These are phyloP conservation scores for Pyrenochaeta sp. DNA, from an alignment of 2,329 filamentous ascomycete species.

Conservation along the genomic window DNA sequence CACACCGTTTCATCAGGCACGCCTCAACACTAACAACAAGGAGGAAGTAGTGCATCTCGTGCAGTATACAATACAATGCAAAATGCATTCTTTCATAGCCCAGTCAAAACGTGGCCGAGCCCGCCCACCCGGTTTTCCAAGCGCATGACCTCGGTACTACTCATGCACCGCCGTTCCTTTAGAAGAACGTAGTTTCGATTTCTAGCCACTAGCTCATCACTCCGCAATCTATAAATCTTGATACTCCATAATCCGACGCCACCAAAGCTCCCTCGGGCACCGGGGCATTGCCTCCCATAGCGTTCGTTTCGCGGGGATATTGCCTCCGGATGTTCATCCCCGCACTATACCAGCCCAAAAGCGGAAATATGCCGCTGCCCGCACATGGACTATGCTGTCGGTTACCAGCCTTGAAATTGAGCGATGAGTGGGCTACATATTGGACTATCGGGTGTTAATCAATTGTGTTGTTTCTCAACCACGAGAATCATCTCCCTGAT, in stretches of 20 bases:
- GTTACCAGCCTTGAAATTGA: slow-evolving; percentile 21
- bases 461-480: slow-evolving; percentile 6
- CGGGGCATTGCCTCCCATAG: slow-evolving; percentile 15
- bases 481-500: slow-evolving; percentile 8
- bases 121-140: neutral
- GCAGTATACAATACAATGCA: neutral
- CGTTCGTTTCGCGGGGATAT: slow-evolving; percentile 24
- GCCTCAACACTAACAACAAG: too few relatives aligned
- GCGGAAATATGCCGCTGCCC: slow-evolving; percentile 38
- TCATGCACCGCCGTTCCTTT: neutral
- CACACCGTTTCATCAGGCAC: too few relatives aligned
- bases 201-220: neutral
- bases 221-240: neutral
- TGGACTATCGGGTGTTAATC: slow-evolving; percentile 22
- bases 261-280: slow-evolving; percentile 5
- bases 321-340: slow-evolving; percentile 21
- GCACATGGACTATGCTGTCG: slow-evolving; percentile 17
- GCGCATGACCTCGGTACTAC: neutral
- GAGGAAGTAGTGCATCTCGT: too few relatives aligned
- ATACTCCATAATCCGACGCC: neutral
- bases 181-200: neutral
- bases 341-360: slow-evolving; percentile 31
- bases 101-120: neutral
- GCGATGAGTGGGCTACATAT: slow-evolving; percentile 31
- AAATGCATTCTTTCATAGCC: neutral